These are phyloP conservation scores for Eucalyptus coolabah DNA, from an alignment of 345 rosid genomes.

Conservation along the genomic window DNA sequence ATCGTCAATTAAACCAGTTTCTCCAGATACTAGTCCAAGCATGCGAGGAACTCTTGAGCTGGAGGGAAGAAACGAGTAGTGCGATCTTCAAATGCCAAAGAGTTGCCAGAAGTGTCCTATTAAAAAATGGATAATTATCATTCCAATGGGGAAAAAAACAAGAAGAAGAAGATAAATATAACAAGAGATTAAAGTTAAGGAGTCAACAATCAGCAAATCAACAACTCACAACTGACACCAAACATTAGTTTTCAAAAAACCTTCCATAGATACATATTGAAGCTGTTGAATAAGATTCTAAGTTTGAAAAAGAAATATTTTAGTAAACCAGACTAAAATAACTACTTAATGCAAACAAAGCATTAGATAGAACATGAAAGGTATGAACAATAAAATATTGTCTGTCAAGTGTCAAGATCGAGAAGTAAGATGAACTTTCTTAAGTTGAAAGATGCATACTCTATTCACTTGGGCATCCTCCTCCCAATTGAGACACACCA, in stretches of 20 bases:
- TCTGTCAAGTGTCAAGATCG: not conserved
- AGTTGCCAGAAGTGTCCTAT: too few relatives aligned
- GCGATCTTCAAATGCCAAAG: too few relatives aligned
- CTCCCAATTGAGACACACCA: conserved; percentile 87
- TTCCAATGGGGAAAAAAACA: too few relatives aligned
- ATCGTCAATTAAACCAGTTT: too few relatives aligned
- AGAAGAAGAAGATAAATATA: not conserved
- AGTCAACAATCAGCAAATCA: not conserved
- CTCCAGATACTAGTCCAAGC: too few relatives aligned
- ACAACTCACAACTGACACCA: not conserved
- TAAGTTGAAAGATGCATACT: conserved; percentile 10
- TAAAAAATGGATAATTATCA: too few relatives aligned
- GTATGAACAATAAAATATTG: too few relatives aligned
- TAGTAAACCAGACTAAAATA: too few relatives aligned
- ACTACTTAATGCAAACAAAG: not conserved
- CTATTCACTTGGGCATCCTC: conserved; percentile 44
- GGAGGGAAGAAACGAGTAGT: too few relatives aligned
- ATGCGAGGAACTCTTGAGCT: too few relatives aligned
- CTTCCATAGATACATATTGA: not conserved
- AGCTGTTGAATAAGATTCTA: not conserved
- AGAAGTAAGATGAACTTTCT: not conserved
- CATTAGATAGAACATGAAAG: not conserved
- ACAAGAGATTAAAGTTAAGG: not conserved
- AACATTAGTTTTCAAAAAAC: not conserved
- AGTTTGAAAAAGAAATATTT: too few relatives aligned